Base-by-base conservation (phyloP, 495 filamentous ascomycete species). In the Chaetomium cochliodes region DNA sequence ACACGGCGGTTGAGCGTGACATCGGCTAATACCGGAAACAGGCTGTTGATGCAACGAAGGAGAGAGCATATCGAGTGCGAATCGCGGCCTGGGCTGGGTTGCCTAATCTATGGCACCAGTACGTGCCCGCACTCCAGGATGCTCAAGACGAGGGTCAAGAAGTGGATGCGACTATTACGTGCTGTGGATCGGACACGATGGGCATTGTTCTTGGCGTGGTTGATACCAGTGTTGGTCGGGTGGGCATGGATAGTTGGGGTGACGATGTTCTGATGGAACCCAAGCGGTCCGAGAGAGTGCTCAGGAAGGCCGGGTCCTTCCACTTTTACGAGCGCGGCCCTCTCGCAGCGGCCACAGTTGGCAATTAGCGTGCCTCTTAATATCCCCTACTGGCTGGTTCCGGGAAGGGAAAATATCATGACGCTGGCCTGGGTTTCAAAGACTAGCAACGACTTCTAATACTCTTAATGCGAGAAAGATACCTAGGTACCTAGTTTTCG, bases 31-130 rank as follows among this genome's bases (percentile, higher is more conserved):
- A 16, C 28, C 2, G 18, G 37, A 18, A 20, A n/a, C 30, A 83
- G 83, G 23, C 63, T 84, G 4, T 69, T 84, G 16, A 85, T 85
- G 82, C 78, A 80, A 59, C 74, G 82, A 22, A 70, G 82, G 49
- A 72, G 83, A 60, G 79, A 83, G 64, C 83, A 85, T 60, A 68
- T 78, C 5, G 83, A 84, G 69, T 85, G 82, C 64, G 82, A 84
- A 63, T 79, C 77, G 3, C 75, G 79, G 28, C 79, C 78, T 11
- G 83, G 81, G 5, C 67, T 83, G 22, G 83, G 82, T 1, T 84
- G 83, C 64, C 69, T 84, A 23, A 74, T 85, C 12, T 82, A 80
- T 41, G 82, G 81, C 9, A 84, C 81, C 2, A 67, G 60, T 11
- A 72, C 65, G 0, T 85, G 82, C 42, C 52, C 70, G 3, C 76